Conservation (phyloP, 139 green algal species). For the Eudorina sp. region DNA sequence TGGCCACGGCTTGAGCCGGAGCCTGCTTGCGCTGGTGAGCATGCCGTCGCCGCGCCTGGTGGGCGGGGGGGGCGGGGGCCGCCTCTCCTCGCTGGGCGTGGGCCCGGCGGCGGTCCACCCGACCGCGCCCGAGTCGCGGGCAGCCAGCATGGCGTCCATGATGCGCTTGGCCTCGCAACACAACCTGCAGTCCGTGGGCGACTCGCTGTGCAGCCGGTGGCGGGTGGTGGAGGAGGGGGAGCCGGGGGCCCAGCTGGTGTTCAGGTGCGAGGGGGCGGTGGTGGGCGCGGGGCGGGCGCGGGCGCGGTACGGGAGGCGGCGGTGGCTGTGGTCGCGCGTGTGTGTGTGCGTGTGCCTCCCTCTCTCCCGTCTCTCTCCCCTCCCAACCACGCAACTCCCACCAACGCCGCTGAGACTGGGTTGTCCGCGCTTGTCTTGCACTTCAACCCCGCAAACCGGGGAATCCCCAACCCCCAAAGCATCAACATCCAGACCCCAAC, state of each 20-base stretch:
- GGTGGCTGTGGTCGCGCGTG: background rate
- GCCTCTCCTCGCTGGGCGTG: background rate
- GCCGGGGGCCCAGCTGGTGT: slow-evolving; percentile 37
- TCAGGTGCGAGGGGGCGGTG: slow-evolving; percentile 15
- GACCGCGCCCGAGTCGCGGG: background rate
- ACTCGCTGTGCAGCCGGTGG: slow-evolving; percentile 35
- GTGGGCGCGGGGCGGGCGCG: background rate
- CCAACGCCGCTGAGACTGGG: too few relatives aligned
- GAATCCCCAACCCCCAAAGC: too few relatives aligned
- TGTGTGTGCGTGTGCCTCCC: background rate
- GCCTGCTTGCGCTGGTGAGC: slow-evolving; percentile 12
- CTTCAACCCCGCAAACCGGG: too few relatives aligned
- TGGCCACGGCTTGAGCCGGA: background rate
- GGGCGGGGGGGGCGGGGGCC: too few relatives aligned
- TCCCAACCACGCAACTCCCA: too few relatives aligned
- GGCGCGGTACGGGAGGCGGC: background rate
- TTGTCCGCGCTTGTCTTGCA: too few relatives aligned
- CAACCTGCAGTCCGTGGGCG: slow-evolving; percentile 41
- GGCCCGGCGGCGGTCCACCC: background rate
- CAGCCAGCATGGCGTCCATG: slow-evolving; percentile 34
- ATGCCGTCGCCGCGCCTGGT: slow-evolving; percentile 21
- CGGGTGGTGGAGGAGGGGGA: slow-evolving; percentile 44
- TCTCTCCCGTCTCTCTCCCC: background rate
- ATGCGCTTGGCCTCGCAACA: slow-evolving; percentile 45
- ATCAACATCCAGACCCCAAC: background rate